phyloP scores from a whole-genome alignment of 2,329 filamentous ascomycete genomes.

The Phaeosphaeria sp. region DNA sequence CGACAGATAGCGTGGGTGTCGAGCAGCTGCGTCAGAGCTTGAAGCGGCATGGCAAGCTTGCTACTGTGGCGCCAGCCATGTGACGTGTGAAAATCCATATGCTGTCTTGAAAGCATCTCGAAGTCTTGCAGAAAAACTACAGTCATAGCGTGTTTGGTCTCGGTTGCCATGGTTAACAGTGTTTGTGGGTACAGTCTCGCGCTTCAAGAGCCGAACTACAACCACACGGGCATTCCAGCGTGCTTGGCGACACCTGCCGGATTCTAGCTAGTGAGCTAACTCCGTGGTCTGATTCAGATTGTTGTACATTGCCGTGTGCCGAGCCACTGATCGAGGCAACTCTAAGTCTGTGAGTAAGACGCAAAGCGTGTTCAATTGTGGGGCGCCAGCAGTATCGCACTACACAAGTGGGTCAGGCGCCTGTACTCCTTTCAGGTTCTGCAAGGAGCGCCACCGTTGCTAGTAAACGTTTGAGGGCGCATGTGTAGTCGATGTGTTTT shows the following conservation, averaged over 20 bases:
- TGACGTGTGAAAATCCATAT: neutral
- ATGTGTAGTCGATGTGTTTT: neutral
- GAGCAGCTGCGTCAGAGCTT: constrained; percentile 14
- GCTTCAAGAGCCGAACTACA: neutral
- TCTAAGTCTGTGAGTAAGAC: neutral
- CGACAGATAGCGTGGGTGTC: constrained; percentile 26
- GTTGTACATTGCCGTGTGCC: constrained; percentile 11
- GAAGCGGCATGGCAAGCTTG: constrained; percentile 4
- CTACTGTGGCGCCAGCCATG: neutral
- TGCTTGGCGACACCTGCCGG: constrained; percentile 21
- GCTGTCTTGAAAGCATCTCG: neutral
- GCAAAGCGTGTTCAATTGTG: constrained; percentile 32
- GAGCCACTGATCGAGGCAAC: neutral
- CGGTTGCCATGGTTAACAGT: neutral
- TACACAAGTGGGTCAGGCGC: constrained; percentile 16
- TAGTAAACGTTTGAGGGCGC: constrained; percentile 11
- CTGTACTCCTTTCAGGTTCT: constrained; percentile 22
- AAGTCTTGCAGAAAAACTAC: neutral
- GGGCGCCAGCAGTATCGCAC: constrained; percentile 19
- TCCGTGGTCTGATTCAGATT: constrained; percentile 9
- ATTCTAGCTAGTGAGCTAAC: constrained; percentile 16
- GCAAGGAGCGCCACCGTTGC: constrained; percentile 34
- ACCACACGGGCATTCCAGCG: constrained; percentile 26
- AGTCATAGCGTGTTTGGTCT: constrained; percentile 12
- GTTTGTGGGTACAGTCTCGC: neutral